Conservation (phyloP, 352 stramenopile genomes). For the Pythium folliculosum region DNA sequence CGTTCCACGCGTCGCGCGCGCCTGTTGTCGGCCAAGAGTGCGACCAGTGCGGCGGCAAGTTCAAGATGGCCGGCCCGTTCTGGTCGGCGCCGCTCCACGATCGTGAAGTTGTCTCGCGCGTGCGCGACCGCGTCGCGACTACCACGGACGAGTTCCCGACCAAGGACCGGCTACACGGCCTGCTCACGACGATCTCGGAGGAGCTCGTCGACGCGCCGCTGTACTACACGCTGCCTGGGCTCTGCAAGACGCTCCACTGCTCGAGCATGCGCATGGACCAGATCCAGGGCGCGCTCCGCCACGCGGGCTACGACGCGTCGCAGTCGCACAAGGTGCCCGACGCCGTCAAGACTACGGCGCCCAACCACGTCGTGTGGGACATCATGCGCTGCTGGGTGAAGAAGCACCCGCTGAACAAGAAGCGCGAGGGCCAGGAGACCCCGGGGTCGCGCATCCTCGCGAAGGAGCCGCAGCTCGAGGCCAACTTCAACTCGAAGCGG, state of each 20-base stretch:
- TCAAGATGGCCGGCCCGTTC: conserved; percentile 95
- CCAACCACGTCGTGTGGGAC: conserved; percentile 97
- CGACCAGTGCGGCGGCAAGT: conserved; percentile 83
- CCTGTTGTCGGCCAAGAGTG: conserved; percentile 72
- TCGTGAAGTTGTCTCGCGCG: conserved; percentile 82
- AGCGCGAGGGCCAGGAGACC: conserved; percentile 77
- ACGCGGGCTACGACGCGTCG: conserved; percentile 96
- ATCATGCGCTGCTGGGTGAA: conserved; percentile 97
- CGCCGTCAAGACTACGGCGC: conserved; percentile 98
- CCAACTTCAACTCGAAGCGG: conserved; percentile 80
- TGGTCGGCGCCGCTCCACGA: conserved; percentile 98
- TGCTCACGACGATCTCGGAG: conserved; percentile 95
- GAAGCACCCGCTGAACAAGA: conserved; percentile 92
- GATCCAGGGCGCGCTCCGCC: conserved; percentile 93
- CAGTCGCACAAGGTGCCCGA: conserved; percentile 98
- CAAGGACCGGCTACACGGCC: conserved; percentile 91
- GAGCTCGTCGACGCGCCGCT: conserved; percentile 95
- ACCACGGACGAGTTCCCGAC: conserved; percentile 89
- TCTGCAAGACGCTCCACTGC: conserved; percentile 94
- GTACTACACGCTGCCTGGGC: conserved; percentile 95
- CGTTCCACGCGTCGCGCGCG: conserved; percentile 77
- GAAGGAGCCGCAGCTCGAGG: conserved; percentile 82
- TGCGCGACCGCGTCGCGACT: conserved; percentile 79
- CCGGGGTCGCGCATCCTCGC: conserved; percentile 84
- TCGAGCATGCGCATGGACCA: conserved; percentile 92